phyloP scores from a whole-genome alignment of 2,329 filamentous ascomycete species.

The Diaporthe sp. region DNA sequence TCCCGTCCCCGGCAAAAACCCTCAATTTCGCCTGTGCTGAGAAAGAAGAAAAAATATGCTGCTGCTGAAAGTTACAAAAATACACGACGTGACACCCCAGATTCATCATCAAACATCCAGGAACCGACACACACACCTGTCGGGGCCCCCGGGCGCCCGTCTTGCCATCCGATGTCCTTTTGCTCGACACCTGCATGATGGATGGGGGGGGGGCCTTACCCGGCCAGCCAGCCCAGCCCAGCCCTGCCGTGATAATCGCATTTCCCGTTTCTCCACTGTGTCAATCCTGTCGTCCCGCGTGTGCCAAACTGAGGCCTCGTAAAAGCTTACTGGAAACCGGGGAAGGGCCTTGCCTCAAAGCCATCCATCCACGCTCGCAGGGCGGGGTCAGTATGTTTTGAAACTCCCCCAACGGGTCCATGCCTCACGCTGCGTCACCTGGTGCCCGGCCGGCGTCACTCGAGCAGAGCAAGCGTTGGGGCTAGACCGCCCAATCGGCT shows the following conservation, averaged over 20 bases:
- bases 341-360: background rate
- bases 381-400: background rate
- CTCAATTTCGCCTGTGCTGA: slow-evolving; percentile 3
- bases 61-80: background rate
- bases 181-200: slow-evolving; percentile 4
- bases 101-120: background rate
- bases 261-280: background rate
- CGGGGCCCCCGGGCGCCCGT: background rate
- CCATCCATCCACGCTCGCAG: background rate
- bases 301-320: background rate
- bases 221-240: background rate
- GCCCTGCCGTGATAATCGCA: background rate
- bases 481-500: slow-evolving; percentile 16
- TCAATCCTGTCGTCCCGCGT: background rate
- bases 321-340: slow-evolving; percentile 21
- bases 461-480: background rate
- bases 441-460: background rate
- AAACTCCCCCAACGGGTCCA: slow-evolving; percentile 19
- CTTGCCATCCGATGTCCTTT: slow-evolving; percentile 5
- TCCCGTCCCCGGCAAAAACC: background rate
- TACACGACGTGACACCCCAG: background rate
- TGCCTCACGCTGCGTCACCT: background rate
- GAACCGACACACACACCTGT: background rate
- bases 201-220: background rate
- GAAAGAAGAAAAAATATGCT: background rate